Evolutionary conservation across 106 monocot species (phyloP), one percentile per base, ranked within the genome.

Genomic region (Triglochin maritima): DNA sequence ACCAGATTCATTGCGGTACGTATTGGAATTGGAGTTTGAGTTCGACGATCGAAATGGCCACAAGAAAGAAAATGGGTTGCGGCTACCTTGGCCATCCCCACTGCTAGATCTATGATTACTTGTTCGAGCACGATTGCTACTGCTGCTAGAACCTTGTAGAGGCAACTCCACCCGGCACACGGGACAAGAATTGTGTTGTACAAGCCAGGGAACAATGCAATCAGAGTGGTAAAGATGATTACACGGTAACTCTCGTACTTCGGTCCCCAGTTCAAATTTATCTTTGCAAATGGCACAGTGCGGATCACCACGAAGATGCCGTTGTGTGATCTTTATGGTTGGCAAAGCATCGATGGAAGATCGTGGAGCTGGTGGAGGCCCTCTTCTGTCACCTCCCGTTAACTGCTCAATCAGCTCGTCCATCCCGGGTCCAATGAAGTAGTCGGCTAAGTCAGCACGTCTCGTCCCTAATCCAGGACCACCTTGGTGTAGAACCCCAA

Each of bases 271-370:
- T 66, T 87, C 94, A 64, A 94, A 89, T 59, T 75, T 73, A 67
- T 94, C 94, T 72, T 84, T 87, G 48, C 94, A 94, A 51, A 94
- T 89, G 2, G 94, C 80, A 50, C 94, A 94, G 47, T 94, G 89
- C 14, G 86, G 79, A 62, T 89, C 89, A 9, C 80, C 79, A 4
- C 72, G 74, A 76, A 91, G 81, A 77, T 91, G 91, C 77, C 79
- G 78, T 3, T 64, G 81, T 17, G n/a, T 80, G 14, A 94, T 94
- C 76, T 86, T 84, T 44, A 94, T 47, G 0, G 71, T 75, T 0
- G 94, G 86, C 84, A 94, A 77, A 0, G 85, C 80, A 63, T 94
- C 87, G 46, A 89, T 89, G 9, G 84, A 71, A 9, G 94, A 82
- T 8, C 79, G 71, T 47, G 81, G 50, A 60, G 89, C 94, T 3